Evolutionary conservation across 495 filamentous ascomycete species (phyloP), one percentile per base, ranked within the genome.

Genomic region (Aspergillus nanangensis): DNA sequence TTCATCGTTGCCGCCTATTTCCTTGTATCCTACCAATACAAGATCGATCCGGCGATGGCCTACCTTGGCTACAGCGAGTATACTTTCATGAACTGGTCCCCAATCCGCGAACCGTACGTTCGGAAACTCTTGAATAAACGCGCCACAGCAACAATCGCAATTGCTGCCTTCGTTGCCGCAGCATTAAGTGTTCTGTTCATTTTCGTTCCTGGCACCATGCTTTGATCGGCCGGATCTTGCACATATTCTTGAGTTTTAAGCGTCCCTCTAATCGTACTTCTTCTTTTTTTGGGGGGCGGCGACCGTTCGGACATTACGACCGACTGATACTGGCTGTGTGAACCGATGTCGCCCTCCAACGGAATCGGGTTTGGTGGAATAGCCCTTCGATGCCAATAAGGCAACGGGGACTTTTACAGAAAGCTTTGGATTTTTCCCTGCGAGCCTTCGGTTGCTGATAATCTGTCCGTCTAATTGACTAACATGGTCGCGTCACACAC

Each of bases 41-140:
- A 84, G 41, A 77, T 98, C 29, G 93, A 98, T 58, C 94, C 94
- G 1, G 70, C 94, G 51, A 82, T 96, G 65, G 93, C 88, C 3
- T 76, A 97, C n/a, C 51, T 86, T 15, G 92, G 91, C 23, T 82
- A 81, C 57, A 96, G 90, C 70, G 93, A 98, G 67, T 96, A 96
- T 67, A 95, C 90, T 0, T 90, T 95, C 38, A 86, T 95, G 77
- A 82, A 81, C 55, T 96, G 92, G 75, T 81, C 83, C 11, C 79
- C 81, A 3, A 86, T 98, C 41, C 79, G 82, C 35, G 93, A 98
- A 61, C 87, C 89, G 0, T 98, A 91, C 55, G 86, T 97, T 23
- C 83, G 88, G 27, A 83, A 81, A 52, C 78, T 96, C 5, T 74
- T 97, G 38, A 80, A 76, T 46, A 89, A 89, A 64, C 84, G 93